Base-by-base conservation (phyloP, 768 basidiomycete species). In the Xerocomellus dryophilus region DNA sequence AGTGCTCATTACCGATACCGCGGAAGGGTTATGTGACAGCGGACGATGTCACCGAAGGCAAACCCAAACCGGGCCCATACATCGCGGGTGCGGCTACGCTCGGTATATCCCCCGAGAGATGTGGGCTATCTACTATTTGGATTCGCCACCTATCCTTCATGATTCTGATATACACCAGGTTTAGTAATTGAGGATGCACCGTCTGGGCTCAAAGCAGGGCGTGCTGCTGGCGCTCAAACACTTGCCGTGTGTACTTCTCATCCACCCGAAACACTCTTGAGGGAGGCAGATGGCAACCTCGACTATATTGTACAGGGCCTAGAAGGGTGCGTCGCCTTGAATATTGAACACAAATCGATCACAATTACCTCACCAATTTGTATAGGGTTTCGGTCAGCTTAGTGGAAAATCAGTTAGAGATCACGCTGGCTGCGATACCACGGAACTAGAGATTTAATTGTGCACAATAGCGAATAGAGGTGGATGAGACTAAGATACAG, bases 161-260 rank as follows among this genome's bases (percentile, higher is more conserved):
- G 32, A 55, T 40, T 23, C 38, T 36, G 21, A 43, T 44, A 21
- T 44, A 29, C 14, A 34, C n/a, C 44, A 91, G 89, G 88, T 63
- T 75, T 96, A 54, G 93, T 96, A 8, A 78, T 97, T 4, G 93
- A 95, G 63, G 94, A 97, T 63, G 93, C 94, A 2, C 87, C 92
- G 5, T 86, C 90, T 14, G 94, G 94, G 3, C 72, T 94, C 58
- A 75, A 74, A 55, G 79, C 89, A 15, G 92, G 92, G 20, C 80
- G 79, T 43, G 84, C 87, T 7, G 88, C 91, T 17, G 90, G 91
- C 11, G 79, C 88, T 45, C 77, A 70, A 43, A 89, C 88, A 0
- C 77, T 96, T 14, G 94, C 88, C 1, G 89, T 94, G 1, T 90
- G 88, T 66, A 95, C 94, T 31, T 88, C 88, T 6, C 88, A 93